These are phyloP conservation scores for Globisporangium megalacanthum DNA, from an alignment of 352 stramenopile genomes.

Conservation along the genomic window DNA sequence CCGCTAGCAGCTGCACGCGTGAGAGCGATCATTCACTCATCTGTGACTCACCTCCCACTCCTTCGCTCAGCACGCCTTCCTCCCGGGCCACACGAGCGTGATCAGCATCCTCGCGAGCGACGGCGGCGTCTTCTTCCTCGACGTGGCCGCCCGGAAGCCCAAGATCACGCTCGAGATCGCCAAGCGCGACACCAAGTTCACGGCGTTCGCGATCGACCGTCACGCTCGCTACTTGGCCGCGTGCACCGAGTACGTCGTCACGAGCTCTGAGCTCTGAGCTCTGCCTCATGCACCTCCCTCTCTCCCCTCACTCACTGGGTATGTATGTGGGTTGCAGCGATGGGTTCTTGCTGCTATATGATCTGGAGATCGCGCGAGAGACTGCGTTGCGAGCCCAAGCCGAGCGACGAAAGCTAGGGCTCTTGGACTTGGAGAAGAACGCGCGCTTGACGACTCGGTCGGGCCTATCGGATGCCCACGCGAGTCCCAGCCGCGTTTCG, in stretches of 20 bases:
- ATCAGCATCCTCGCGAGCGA: constrained; percentile 68
- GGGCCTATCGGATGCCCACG: constrained; percentile 16
- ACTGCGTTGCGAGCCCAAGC: constrained; percentile 36
- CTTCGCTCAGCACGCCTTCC: constrained; percentile 49
- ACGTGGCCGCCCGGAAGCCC: constrained; percentile 55
- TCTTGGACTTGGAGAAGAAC: constrained; percentile 38
- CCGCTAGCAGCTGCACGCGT: not conserved
- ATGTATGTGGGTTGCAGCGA: constrained; percentile 30
- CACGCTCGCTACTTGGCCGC: constrained; percentile 66
- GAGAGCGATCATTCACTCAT: not conserved
- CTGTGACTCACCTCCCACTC: not conserved
- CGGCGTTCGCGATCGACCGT: constrained; percentile 55
- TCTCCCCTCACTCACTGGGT: too few species aligned
- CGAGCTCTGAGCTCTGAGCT: not conserved
- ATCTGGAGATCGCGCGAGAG: constrained; percentile 70
- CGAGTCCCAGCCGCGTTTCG: not conserved
- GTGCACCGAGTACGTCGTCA: constrained; percentile 46
- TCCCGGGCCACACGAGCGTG: constrained; percentile 46
- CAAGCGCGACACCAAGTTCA: constrained; percentile 43
- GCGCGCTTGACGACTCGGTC: constrained; percentile 33
- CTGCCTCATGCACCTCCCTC: constrained; percentile 1
- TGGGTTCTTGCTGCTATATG: constrained; percentile 73
- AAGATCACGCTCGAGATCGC: constrained; percentile 76
- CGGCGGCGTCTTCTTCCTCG: constrained; percentile 66
- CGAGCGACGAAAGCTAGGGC: constrained; percentile 31